Percentiles rank a stretch among this genome's conserved stretches.
Evolutionary conservation across 148 eudicot genomes (phyloP).

Genomic region (Polygonum maritimum): DNA sequence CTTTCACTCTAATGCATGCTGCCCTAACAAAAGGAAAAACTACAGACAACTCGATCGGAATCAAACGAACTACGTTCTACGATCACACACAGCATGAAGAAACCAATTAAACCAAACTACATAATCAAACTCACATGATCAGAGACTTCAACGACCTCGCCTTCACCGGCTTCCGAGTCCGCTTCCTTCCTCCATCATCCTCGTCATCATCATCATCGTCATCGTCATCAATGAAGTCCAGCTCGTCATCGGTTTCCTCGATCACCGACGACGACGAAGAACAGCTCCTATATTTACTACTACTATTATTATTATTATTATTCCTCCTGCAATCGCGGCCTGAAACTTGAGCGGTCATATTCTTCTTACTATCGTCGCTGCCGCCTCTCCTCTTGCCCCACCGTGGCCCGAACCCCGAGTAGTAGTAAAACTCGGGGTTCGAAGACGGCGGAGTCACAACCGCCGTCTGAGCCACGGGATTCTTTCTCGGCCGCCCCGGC

Average conservation of each 20-base stretch:
- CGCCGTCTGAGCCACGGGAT: not conserved
- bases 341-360: too few species aligned
- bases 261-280: not conserved
- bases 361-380: not conserved
- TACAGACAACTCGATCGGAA: not conserved
- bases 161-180: constrained; percentile 4
- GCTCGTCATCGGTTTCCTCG: not conserved
- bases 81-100: not conserved
- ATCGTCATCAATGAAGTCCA: not conserved
- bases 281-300: not conserved
- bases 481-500: constrained; percentile 28
- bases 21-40: not conserved
- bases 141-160: constrained; percentile 1
- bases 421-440: constrained; percentile 53
- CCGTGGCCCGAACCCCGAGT: constrained; percentile 65
- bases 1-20: not conserved
- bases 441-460: not conserved
- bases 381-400: constrained; percentile 48
- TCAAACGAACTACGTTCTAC: not conserved
- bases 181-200: not conserved
- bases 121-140: not conserved
- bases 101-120: too few species aligned
- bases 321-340: not conserved
- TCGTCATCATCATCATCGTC: not conserved
- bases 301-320: not conserved